Base-by-base conservation (phyloP, 805 yeast species). In the Suhomyces sp. region DNA sequence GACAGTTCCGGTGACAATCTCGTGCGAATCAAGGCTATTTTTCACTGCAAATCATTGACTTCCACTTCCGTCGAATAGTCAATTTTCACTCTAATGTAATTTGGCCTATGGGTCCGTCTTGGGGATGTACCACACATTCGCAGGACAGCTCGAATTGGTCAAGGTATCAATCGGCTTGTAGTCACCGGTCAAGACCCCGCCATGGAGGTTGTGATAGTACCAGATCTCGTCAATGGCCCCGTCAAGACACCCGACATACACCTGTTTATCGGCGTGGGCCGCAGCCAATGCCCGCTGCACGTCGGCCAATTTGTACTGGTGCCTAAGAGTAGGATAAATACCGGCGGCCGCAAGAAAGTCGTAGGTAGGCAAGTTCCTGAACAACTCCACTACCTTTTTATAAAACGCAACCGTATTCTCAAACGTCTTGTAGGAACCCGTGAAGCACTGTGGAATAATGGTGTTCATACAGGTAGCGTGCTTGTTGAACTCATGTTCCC, bases 201-300 rank as follows among this genome's bases (percentile, higher is more conserved):
- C 98, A 60, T 79, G 75, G 48, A 90, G 73, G 55, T 83, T 77
- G 73, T 86, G 87, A 71, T 80, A 89, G 70, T 91, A 92, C 96
- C 96, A 92, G 43, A 86, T 72, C 66, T 86, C 86, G 57, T 78
- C 79, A 48, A 85, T 67, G 57, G 74, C 62, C 54, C 63, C 62
- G 60, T 63, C 50, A 50, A 62, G 53, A 57, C 79, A 74, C 37
- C 68, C 68, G 62, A 74, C 66, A 51, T 60, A 71, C 10, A 72
- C 78, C 20, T 63, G 47, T 31, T 66, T 54, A 13, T 71, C 76
- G 19, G 57, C 63, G 53, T 68, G 68, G 39, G 65, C 61, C 46
- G 59, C 58, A 40, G 63, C 53, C 52, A 74, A 66, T 1, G 78
- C 77, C 2, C 55, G 59, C 35, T 57, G 56, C 27, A 74, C 65